Percentiles rank a stretch among this genome's conserved stretches.
phyloP scores from a whole-genome alignment of 768 basidiomycete species.

The Psilocybe cubensis region DNA sequence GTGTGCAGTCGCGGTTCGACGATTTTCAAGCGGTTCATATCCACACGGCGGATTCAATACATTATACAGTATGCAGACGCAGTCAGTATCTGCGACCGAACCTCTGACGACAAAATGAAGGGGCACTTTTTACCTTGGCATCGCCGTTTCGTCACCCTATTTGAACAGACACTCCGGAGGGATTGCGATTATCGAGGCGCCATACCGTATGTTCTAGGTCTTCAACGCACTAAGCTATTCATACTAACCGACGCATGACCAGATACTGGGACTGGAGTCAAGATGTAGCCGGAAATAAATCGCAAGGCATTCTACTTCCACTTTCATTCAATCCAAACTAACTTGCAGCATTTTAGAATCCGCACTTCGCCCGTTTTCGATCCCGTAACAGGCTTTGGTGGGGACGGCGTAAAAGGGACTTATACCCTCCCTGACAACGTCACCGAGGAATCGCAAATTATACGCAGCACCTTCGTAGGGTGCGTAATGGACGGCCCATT shows the following conservation, averaged over 20 bases:
- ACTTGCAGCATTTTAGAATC: constrained; percentile 25
- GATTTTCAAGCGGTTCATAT: constrained; percentile 40
- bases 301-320: constrained; percentile 15
- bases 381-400: constrained; percentile 37
- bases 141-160: constrained; percentile 21
- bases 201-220: constrained; percentile 22
- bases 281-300: constrained; percentile 26
- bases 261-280: constrained; percentile 44
- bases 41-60: constrained; percentile 25
- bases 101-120: constrained; percentile 36
- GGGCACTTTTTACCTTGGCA: constrained; percentile 33
- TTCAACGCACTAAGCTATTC: no score
- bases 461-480: constrained; percentile 19
- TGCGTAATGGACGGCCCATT: constrained; percentile 39
- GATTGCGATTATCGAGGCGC: constrained; percentile 29
- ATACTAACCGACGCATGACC: background rate
- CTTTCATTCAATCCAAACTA: background rate
- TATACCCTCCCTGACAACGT: constrained; percentile 10
- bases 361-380: constrained; percentile 37
- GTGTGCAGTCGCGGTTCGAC: constrained; percentile 35
- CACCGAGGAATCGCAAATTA: constrained; percentile 11
- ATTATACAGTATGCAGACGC: constrained; percentile 31
- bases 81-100: background rate
- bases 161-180: constrained; percentile 23
- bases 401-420: constrained; percentile 30